These are phyloP conservation scores for Abortiporus biennis DNA, from an alignment of 1,284 basidiomycete genomes.

Conservation along the genomic window DNA sequence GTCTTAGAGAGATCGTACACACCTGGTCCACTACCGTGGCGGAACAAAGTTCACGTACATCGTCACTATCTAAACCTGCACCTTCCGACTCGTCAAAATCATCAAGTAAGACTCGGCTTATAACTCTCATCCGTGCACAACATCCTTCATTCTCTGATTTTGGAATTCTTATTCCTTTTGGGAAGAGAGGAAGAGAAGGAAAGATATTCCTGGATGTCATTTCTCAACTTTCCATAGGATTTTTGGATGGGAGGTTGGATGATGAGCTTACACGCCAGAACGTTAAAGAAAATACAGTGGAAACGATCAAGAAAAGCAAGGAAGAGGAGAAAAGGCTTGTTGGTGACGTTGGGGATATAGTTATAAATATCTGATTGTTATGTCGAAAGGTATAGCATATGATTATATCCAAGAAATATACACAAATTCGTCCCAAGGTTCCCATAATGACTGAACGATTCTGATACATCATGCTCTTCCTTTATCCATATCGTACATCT, in stretches of 20 bases:
- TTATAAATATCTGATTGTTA: constrained; percentile 27
- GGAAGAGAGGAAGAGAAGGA: constrained; percentile 16
- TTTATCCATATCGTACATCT: too few species aligned
- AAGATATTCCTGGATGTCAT: constrained; percentile 34
- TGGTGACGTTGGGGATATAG: constrained; percentile 44
- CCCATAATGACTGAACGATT: too few species aligned
- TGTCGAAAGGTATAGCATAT: too few species aligned
- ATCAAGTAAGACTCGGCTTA: constrained; percentile 2
- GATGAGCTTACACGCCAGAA: constrained; percentile 23
- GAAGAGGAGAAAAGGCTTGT: constrained; percentile 17
- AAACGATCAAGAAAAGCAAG: constrained; percentile 28
- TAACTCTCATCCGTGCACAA: constrained; percentile 32
- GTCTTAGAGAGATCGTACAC: constrained; percentile 43
- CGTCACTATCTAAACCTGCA: too few species aligned
- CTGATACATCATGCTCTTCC: too few species aligned
- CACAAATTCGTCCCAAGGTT: too few species aligned
- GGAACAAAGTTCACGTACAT: neutral
- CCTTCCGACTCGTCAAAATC: neutral
- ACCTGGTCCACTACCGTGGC: constrained; percentile 37
- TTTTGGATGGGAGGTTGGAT: constrained; percentile 38
- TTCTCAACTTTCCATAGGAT: constrained; percentile 37
- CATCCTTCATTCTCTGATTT: constrained; percentile 62
- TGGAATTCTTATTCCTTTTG: constrained; percentile 29
- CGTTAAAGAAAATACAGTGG: constrained; percentile 37
- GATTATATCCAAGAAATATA: too few species aligned